Evolutionary conservation across 352 stramenopile species (phyloP), one percentile per base, ranked within the genome.

Genomic region (Phytophthora idaei): DNA sequence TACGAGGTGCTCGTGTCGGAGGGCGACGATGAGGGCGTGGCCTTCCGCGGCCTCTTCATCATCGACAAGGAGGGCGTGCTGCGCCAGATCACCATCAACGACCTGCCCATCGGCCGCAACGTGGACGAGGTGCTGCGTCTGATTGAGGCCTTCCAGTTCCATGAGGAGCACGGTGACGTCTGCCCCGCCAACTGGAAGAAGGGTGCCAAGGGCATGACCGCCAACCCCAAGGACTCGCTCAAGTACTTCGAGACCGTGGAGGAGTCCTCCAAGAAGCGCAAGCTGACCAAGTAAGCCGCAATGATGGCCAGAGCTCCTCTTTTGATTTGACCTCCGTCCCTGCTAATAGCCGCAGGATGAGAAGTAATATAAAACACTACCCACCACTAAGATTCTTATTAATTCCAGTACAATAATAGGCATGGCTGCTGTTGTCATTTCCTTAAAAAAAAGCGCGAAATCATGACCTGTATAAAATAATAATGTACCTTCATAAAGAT

Each of bases 141-240:
- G n/a, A 66, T 98, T 6, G 78, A 97, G 65, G 93, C 92, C 4
- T 96, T 98, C 83, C 87, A 98, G 75, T 98, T 93, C 76, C 74
- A 87, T 51, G 93, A 94, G 29, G 83, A 97, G 72, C 89, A 97
- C 75, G 91, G 90, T 51, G 92, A 97, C 56, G 85, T 93, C 50
- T 98, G 92, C 74, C 93, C 91, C 7, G 90, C 90, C n/a, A 83
- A 83, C 60, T 98, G 92, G 93, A 97, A 97, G 70, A 94, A 94
- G 72, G 93, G 91, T 53, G 77, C 81, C 45, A 89, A 89, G 73
- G 71, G 72, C 46, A 97, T 98, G 81, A 97, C 89, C 34, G 81
- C 87, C 27, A 77, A 96, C 61, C 71, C 83, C 9, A 92, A 86
- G 58, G 83, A 78, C 39, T 96, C 81, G 34, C 74, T 89, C 60